Conservation (phyloP, 2,329 filamentous ascomycete species). For the Polychaeton citri region DNA sequence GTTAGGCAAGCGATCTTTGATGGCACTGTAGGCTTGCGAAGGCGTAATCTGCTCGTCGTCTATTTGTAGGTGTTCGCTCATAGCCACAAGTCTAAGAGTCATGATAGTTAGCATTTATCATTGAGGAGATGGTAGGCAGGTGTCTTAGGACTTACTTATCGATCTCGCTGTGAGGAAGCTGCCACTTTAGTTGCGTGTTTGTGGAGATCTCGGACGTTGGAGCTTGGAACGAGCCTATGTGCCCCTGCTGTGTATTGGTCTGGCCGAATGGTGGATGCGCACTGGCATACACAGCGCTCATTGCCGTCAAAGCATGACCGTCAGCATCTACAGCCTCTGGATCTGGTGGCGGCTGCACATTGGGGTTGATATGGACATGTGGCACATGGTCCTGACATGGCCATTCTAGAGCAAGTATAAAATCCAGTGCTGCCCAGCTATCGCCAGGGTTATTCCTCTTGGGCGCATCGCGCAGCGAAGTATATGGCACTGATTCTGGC, state of each 20-base stretch:
- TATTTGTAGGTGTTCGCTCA: conserved; percentile 8
- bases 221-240: too few species aligned
- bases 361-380: conserved; percentile 9
- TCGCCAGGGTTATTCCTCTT: conserved; percentile 1
- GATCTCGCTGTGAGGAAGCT: conserved; percentile 13
- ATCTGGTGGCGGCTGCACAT: not conserved
- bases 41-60: conserved; percentile 13
- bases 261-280: conserved; percentile 3
- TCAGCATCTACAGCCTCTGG: conserved; percentile 1
- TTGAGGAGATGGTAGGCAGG: too few species aligned
- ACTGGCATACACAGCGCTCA: conserved; percentile 8
- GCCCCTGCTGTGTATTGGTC: not conserved
- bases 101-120: conserved; percentile 1
- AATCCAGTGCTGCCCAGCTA: conserved; percentile 12
- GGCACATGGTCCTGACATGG: conserved; percentile 9
- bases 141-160: conserved; percentile 12
- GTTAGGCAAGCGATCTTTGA: conserved; percentile 5
- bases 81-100: conserved; percentile 7
- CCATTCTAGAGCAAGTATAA: conserved; percentile 14
- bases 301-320: conserved; percentile 10
- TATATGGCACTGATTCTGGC: not conserved
- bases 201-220: too few species aligned
- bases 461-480: not conserved
- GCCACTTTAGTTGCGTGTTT: conserved; percentile 6
- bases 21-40: conserved; percentile 11